These are phyloP conservation scores for Acer campestre DNA, from an alignment of 345 rosid genomes.

Conservation along the genomic window DNA sequence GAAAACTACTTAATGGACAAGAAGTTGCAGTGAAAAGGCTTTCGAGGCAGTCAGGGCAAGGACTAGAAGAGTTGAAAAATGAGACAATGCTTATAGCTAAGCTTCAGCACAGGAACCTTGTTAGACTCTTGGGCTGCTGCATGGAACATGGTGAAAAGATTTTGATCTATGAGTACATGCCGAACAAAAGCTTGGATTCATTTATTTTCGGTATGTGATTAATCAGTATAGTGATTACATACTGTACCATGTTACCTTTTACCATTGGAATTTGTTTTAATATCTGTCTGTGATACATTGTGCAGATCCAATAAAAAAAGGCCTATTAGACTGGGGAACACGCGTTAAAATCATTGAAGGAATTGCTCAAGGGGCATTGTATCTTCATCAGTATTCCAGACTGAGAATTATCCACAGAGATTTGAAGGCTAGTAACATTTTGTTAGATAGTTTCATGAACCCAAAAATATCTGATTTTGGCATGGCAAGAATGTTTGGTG, in stretches of 20 bases:
- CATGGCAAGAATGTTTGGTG: conserved; percentile 52
- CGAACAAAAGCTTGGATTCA: conserved; percentile 37
- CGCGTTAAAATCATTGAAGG: conserved; percentile 44
- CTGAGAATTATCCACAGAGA: conserved; percentile 54
- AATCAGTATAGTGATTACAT: too few species aligned
- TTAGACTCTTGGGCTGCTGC: conserved; percentile 52
- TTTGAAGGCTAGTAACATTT: conserved; percentile 50
- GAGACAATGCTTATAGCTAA: conserved; percentile 46
- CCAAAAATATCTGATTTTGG: conserved; percentile 60
- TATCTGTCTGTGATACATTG: not conserved
- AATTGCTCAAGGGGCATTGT: conserved; percentile 55
- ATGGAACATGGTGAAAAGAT: conserved; percentile 20
- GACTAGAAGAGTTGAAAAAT: conserved; percentile 40
- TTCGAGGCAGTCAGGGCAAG: conserved; percentile 49
- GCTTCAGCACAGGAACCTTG: conserved; percentile 64
- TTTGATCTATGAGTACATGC: conserved; percentile 40
- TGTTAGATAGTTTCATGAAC: conserved; percentile 45
- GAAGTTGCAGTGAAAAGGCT: conserved; percentile 58
- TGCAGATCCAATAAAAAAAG: conserved; percentile 33
- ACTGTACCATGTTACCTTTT: not conserved
- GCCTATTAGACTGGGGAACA: conserved; percentile 29
- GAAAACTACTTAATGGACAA: conserved; percentile 39
- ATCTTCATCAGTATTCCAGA: conserved; percentile 54
- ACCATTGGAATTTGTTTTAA: too few species aligned
- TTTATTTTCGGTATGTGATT: conserved; percentile 46